Conservation (phyloP, 2,329 filamentous ascomycete species). For the Lanzia echinophila region DNA sequence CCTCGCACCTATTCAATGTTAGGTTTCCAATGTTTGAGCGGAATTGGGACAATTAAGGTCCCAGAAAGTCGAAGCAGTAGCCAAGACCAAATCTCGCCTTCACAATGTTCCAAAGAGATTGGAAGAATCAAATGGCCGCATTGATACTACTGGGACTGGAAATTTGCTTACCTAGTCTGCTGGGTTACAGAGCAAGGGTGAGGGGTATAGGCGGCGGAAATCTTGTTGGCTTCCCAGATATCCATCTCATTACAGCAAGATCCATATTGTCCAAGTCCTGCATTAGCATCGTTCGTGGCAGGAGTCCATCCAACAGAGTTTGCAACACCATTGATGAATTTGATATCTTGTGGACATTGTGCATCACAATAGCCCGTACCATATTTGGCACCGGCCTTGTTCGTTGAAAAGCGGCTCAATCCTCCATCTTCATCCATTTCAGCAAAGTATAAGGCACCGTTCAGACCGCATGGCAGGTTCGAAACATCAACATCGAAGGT, state of each 20-base stretch:
- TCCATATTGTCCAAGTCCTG: constrained; percentile 47
- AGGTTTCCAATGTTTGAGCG: neutral
- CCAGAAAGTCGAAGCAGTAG: too few relatives aligned
- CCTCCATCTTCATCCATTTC: constrained; percentile 61
- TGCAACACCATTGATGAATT: constrained; percentile 47
- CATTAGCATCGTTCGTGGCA: constrained; percentile 43
- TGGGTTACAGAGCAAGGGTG: constrained; percentile 46
- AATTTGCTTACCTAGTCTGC: constrained; percentile 28
- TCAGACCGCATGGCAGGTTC: constrained; percentile 61
- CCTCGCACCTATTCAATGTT: constrained; percentile 33
- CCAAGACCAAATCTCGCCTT: too few relatives aligned
- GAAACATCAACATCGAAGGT: constrained; percentile 69
- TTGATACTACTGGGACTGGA: too few relatives aligned
- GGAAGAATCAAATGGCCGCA: too few relatives aligned
- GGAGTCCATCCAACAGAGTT: constrained; percentile 50
- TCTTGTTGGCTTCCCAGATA: constrained; percentile 57
- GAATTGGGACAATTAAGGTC: too few relatives aligned
- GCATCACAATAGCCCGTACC: constrained; percentile 17
- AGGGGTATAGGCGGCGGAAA: constrained; percentile 52
- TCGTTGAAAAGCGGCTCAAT: constrained; percentile 41
- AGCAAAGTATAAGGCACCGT: constrained; percentile 63
- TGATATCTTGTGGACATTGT: constrained; percentile 28
- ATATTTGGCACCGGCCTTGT: constrained; percentile 48
- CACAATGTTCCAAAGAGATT: too few relatives aligned
- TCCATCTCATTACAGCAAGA: constrained; percentile 65